Conservation (phyloP, 805 yeast genomes). For the Nakazawaea holstii region DNA sequence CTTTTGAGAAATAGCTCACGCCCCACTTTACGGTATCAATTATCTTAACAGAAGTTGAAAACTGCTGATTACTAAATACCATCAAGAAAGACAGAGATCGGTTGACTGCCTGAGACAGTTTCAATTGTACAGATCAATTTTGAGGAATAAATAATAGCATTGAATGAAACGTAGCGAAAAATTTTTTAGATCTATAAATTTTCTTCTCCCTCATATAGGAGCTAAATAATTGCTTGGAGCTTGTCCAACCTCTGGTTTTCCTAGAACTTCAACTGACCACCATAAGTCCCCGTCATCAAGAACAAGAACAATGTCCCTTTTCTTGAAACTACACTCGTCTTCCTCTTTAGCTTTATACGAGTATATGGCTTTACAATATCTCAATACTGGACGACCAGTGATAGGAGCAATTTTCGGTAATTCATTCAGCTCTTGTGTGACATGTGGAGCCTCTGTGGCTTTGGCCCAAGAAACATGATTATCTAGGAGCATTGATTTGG, state of each 20-base stretch:
- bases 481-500: conserved; percentile 2
- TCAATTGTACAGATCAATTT: no score
- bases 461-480: neutral
- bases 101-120: no score
- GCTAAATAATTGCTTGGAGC: conserved; percentile 58
- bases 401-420: conserved; percentile 9
- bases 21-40: no score
- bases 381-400: conserved; percentile 43
- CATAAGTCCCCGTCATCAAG: conserved; percentile 53
- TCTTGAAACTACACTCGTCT: conserved; percentile 54
- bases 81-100: no score
- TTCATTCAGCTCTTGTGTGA: neutral
- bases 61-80: no score
- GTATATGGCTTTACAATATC: conserved; percentile 49
- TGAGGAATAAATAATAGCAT: no score
- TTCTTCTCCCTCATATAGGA: conserved; percentile 18
- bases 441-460: neutral
- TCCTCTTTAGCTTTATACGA: conserved; percentile 56
- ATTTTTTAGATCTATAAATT: neutral
- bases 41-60: no score
- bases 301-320: conserved; percentile 50
- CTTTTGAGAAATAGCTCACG: no score
- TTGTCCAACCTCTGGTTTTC: conserved; percentile 42
- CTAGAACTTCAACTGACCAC: conserved; percentile 64
- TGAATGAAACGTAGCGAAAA: no score